Base-by-base conservation (phyloP, 176 grass and related monocot genomes). In the Lolium multiflorum region DNA sequence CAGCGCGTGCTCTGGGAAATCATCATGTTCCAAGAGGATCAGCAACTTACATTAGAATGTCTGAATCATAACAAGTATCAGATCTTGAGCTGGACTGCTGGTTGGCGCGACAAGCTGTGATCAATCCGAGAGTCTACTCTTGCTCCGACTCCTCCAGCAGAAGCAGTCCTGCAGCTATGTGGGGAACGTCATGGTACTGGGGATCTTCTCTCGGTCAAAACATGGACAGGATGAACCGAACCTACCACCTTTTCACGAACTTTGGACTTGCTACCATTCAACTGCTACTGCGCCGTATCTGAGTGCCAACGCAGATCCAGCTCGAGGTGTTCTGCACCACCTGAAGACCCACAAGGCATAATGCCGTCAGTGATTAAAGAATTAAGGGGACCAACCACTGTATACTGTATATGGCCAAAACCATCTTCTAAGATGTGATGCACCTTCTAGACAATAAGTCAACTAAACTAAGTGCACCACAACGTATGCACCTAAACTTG, bases 301-400 rank as follows among this genome's bases (percentile, higher is more conserved):
- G 59, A 66, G 9, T 26, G 17, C 46, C 47, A 25, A 2, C 4
- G 25, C 41, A 26, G n/a, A 49, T 51, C 76, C n/a, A 82, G 28
- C 17, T 62, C 31, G 49, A 14, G 57, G 35, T 55, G 18, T 65
- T 74, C 37, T 14, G 56, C 74, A 66, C 6, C 56, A n/a, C 24
- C 83, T 87, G 22, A 35, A 73, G 46, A 82, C 20, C 58, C 12
- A 83, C 43, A 78, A 50, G 6, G 5, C 20, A 21, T n/a, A 25
- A 31, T 48, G 15, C 28, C 17, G 50, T 31, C 70, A 69, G 81
- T 22, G 56, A 67, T 41, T 20, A 54, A 7, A 31, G 54, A 55
- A 55, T 55, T 52, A 55, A 55, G 15, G 15, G 51, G 0, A 55
- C 7, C 51, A 55, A 55, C 14, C 51, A 51, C 17, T 55, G 5